phyloP scores from a whole-genome alignment of 352 stramenopile species.

The Pythium brachiatum region DNA sequence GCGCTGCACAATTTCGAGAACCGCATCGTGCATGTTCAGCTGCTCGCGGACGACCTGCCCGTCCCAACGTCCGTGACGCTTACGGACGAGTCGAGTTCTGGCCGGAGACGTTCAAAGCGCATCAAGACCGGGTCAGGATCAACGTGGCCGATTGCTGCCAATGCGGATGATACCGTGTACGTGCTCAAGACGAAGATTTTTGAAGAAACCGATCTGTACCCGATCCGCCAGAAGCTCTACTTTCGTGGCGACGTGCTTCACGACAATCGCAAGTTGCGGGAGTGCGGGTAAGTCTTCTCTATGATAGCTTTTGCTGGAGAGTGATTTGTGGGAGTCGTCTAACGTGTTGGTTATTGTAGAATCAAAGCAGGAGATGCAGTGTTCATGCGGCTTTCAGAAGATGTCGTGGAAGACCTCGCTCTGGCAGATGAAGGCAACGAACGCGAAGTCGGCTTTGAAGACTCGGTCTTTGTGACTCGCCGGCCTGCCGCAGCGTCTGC shows the following conservation, averaged over 20 bases:
- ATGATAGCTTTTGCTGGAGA: not conserved
- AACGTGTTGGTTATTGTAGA: conserved; percentile 23
- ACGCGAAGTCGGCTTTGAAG: conserved; percentile 69
- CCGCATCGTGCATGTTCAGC: conserved; percentile 54
- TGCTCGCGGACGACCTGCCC: conserved; percentile 52
- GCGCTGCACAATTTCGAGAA: conserved; percentile 66
- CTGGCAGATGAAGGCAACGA: conserved; percentile 48
- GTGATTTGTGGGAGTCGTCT: conserved; percentile 1
- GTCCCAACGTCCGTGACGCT: conserved; percentile 47
- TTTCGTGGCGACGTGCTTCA: conserved; percentile 58
- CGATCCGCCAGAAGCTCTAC: conserved; percentile 69
- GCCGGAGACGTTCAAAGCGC: conserved; percentile 61
- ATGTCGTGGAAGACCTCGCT: conserved; percentile 54
- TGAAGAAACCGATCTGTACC: conserved; percentile 60
- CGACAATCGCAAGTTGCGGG: conserved; percentile 55
- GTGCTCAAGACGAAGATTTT: conserved; percentile 80
- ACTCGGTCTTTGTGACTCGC: conserved; percentile 59
- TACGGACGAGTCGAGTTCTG: conserved; percentile 33
- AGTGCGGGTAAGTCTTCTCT: conserved; percentile 45
- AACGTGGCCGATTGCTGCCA: conserved; percentile 51
- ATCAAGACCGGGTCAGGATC: conserved; percentile 50
- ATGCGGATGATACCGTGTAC: conserved; percentile 66
- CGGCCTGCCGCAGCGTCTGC: not conserved
- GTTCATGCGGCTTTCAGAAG: conserved; percentile 67
- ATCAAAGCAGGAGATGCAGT: conserved; percentile 74